A percentile compares a stretch with the other conserved stretches of the same genome.
Evolutionary conservation across 345 rosid species (phyloP).

Genomic region (Citrus hindsii): DNA sequence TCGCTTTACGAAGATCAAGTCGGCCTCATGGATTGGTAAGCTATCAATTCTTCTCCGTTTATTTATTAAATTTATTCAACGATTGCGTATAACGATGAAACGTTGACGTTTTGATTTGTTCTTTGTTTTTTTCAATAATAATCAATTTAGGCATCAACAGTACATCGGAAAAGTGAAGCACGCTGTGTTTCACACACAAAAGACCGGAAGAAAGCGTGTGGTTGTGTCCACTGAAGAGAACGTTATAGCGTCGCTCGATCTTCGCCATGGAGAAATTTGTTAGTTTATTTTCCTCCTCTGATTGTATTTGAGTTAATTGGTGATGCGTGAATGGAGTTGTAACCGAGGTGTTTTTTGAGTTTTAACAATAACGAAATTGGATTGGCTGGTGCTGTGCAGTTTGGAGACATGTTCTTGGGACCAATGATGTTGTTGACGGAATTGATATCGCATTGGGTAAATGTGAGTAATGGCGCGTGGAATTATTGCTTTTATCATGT

Average conservation of each 20-base stretch:
- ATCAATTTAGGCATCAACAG: constrained; percentile 62
- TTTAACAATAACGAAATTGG: background rate
- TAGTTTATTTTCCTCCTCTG: constrained; percentile 10
- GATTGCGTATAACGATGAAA: background rate
- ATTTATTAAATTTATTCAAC: background rate
- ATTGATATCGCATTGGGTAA: constrained; percentile 82
- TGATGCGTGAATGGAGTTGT: background rate
- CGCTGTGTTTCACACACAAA: constrained; percentile 94
- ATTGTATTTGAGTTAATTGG: background rate
- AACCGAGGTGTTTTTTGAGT: background rate
- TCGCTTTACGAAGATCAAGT: constrained; percentile 95
- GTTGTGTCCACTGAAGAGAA: constrained; percentile 91
- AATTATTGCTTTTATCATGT: background rate
- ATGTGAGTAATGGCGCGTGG: constrained; percentile 53
- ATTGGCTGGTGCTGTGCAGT: constrained; percentile 40
- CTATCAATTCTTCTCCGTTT: background rate
- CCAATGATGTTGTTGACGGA: constrained; percentile 63
- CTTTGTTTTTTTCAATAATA: background rate
- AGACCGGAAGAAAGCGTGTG: constrained; percentile 93
- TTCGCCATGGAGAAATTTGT: constrained; percentile 92
- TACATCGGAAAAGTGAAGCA: constrained; percentile 93
- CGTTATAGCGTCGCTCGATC: constrained; percentile 93
- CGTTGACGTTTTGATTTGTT: background rate
- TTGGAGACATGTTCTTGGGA: constrained; percentile 90
- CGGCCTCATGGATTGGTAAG: constrained; percentile 94